Evolutionary conservation across 2,329 filamentous ascomycete species (phyloP), one percentile per base, ranked within the genome.

Genomic region (Periconia macrospinosa): DNA sequence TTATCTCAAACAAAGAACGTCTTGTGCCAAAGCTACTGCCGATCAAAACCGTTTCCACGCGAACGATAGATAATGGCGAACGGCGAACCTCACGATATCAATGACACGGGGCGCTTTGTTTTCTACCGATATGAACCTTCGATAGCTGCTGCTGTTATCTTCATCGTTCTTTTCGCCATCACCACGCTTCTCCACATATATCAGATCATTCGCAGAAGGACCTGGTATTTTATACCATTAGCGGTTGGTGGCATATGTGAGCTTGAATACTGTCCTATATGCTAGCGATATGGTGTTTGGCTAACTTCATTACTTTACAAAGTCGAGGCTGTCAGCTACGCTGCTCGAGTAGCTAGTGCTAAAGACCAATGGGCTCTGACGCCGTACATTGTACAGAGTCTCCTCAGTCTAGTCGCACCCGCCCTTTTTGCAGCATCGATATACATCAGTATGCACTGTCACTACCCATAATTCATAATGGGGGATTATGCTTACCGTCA

Each of bases 211-310:
- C 71, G 66, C 14, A 74, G 73, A 3, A 70, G 74, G 27, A 77
- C 78, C 1, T 83, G 78, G 78, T 83, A 80, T 63, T 78, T 81
- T 59, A 76, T 79, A 1, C 78, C 81, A 0, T 79, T 84, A 44
- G 57, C 79, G 6, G 65, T 83, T n/a, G 81, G 81, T n/a, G 78
- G 78, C 18, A 51, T 78, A 7, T 82, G 80, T 81, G 71, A 51
- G 70, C 11, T 65, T 18, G 11, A 7, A n/a, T n/a, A 15, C 23
- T 14, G 10, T 15, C 18, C 15, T 42, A 8, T 27, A n/a, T 14
- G 27, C n/a, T 19, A 33, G 27, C 44, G 9, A 33, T 30, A 9
- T 6, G 23, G 23, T 27, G 1, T 23, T 27, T 44, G 6, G 42
- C 42, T 44, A 27, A 44, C 11, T 18, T 9, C 2, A 14, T 20